Percentiles rank a stretch among this genome's conserved stretches.
phyloP scores from a whole-genome alignment of 352 stramenopile genomes.

The Phytophthora multivora region DNA sequence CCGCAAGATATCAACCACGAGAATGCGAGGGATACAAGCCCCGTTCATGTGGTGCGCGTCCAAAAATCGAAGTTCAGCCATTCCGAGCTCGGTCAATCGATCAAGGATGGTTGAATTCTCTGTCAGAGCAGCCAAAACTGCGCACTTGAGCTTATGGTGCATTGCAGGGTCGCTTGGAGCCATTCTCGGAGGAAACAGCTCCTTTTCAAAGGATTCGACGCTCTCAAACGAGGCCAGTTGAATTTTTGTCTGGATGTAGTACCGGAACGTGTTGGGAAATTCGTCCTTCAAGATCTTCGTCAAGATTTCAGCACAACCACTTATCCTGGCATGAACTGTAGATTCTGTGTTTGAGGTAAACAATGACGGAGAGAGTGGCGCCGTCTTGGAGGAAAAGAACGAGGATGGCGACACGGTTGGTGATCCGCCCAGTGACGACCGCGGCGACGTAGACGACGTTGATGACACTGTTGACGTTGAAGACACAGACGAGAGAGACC shows the following conservation, averaged over 20 bases:
- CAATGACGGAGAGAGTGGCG: conserved; percentile 26
- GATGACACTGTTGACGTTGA: conserved; percentile 53
- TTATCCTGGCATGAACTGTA: conserved; percentile 57
- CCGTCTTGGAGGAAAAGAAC: conserved; percentile 31
- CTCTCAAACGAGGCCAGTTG: conserved; percentile 78
- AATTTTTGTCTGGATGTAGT: conserved; percentile 69
- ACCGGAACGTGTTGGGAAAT: conserved; percentile 81
- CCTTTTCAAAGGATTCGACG: conserved; percentile 69
- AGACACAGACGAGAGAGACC: conserved; percentile 41
- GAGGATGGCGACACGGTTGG: conserved; percentile 28
- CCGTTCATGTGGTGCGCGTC: conserved; percentile 57
- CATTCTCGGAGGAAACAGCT: conserved; percentile 63
- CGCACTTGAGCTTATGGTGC: conserved; percentile 62
- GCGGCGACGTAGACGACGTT: conserved; percentile 42
- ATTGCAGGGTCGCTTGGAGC: conserved; percentile 55
- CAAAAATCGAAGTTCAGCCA: conserved; percentile 70
- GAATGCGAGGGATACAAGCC: conserved; percentile 47
- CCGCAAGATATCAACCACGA: conserved; percentile 66
- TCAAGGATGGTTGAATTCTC: conserved; percentile 53
- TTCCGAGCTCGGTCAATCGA: conserved; percentile 56
- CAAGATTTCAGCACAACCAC: conserved; percentile 69
- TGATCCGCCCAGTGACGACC: conserved; percentile 30
- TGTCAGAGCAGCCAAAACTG: conserved; percentile 51
- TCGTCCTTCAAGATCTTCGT: conserved; percentile 66
- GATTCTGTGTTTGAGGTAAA: conserved; percentile 48